Evolutionary conservation across 2,329 filamentous ascomycete genomes (phyloP).

Genomic region (Rutstroemia sp.): DNA sequence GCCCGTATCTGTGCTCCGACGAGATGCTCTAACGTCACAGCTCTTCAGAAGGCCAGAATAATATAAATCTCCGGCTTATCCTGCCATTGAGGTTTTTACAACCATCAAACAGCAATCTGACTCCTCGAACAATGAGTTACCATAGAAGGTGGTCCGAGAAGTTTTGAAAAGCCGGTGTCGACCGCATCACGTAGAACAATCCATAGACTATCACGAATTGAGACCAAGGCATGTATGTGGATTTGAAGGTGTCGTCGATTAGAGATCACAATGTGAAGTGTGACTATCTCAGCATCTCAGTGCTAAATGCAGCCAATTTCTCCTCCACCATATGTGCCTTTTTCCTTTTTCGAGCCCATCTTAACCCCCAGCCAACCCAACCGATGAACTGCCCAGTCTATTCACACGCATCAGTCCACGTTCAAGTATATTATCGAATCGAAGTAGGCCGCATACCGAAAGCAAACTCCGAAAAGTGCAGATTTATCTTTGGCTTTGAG

Average conservation of each 20-base stretch:
- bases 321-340: conserved; percentile 16
- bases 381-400: conserved; percentile 9
- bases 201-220: background rate
- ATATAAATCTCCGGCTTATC: conserved; percentile 31
- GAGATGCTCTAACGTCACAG: conserved; percentile 51
- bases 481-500: conserved; percentile 31
- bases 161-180: conserved; percentile 26
- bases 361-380: conserved; percentile 6
- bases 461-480: conserved; percentile 22
- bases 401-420: background rate
- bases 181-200: conserved; percentile 12
- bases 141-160: conserved; percentile 28
- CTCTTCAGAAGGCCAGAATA: conserved; percentile 51
- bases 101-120: conserved; percentile 29
- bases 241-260: conserved; percentile 27
- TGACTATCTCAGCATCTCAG: conserved; percentile 28
- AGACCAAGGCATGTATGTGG: conserved; percentile 18
- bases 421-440: background rate
- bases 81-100: conserved; percentile 9
- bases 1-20: conserved; percentile 63
- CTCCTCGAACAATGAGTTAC: conserved; percentile 28
- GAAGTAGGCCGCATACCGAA: conserved; percentile 19
- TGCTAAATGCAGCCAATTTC: conserved; percentile 19
- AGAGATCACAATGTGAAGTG: conserved; percentile 23
- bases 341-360: background rate